Evolutionary conservation across 495 filamentous ascomycete species (phyloP), one percentile per base, ranked within the genome.

Genomic region (Rostrohypoxylon terebratum): DNA sequence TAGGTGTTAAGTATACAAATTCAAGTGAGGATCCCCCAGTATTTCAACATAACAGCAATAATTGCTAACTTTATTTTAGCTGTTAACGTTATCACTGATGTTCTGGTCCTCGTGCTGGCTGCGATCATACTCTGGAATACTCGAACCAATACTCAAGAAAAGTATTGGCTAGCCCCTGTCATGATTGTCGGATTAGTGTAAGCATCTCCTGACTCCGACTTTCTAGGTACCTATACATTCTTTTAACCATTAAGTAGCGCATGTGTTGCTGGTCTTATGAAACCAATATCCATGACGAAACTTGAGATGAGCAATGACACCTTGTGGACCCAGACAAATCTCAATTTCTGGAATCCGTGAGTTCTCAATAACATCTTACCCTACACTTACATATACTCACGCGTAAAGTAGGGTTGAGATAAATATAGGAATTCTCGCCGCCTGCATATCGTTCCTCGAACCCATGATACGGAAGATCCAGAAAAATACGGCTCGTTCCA

Each of bases 101-200:
- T 85, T 11, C 65, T 82, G 1, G 81, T 85, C 59, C 81, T 83
- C 3, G 34, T 81, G 16, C 65, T 85, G 1, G 83, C 84, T 1
- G 74, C 81, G 8, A 77, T 83, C 1, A 84, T 86, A 77, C 62
- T 81, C 9, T 85, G 84, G 68, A 80, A 82, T n/a, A 69, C 84
- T 8, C 76, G 83, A 69, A 79, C 86, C 54, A 83, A 83, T 66
- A 55, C 65, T 11, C 75, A 76, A n/a, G 77, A 77, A 18, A 85
- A 83, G 59, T 67, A 75, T 6, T 81, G 80, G 4, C 72, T 86
- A 14, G 74, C 82, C 9, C 79, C 72, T 38, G 81, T 85, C 31
- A 68, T 87, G 4, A 74, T 77, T 6, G 72, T 86, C 1, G 84
- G 85, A 20, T 51, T 82, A 31, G 84, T 87, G 82, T 84, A 66